Conservation (phyloP, 1,284 basidiomycete genomes). For the Pseudozyma hubeiensis region DNA sequence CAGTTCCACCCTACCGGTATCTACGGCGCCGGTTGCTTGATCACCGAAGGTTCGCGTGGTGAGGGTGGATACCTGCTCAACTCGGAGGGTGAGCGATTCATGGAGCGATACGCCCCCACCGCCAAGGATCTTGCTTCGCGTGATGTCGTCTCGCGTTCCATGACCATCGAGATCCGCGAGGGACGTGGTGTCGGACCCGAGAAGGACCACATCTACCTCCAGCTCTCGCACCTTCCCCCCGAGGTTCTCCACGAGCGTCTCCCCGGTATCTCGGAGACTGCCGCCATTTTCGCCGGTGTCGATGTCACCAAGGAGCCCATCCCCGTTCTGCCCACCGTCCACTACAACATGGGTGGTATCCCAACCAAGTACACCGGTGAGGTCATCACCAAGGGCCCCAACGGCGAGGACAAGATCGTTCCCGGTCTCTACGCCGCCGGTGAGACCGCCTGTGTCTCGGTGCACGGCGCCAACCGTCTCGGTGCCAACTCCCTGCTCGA, state of each 20-base stretch:
- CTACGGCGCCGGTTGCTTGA: slow-evolving; percentile 98
- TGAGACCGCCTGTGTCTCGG: slow-evolving; percentile 98
- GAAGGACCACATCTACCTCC: slow-evolving; percentile 97
- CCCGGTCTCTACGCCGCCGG: slow-evolving; percentile 98
- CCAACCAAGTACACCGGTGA: slow-evolving; percentile 99
- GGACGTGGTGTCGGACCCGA: slow-evolving; percentile 99
- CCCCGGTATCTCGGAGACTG: slow-evolving; percentile 99
- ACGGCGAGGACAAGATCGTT: slow-evolving; percentile 91
- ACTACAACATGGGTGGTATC: slow-evolving; percentile 89
- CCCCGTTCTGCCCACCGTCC: slow-evolving; percentile 72
- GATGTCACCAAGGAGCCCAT: slow-evolving; percentile 98
- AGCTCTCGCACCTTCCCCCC: slow-evolving; percentile 95
- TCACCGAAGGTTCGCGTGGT: slow-evolving; percentile 98
- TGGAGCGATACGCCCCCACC: slow-evolving; percentile 98
- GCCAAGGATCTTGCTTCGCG: slow-evolving; percentile 99
- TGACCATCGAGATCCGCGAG: slow-evolving; percentile 99
- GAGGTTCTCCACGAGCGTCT: slow-evolving; percentile 96
- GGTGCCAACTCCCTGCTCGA: slow-evolving; percentile 99
- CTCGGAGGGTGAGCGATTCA: slow-evolving; percentile 99
- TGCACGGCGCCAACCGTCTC: slow-evolving; percentile 99
- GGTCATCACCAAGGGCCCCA: slow-evolving; percentile 76
- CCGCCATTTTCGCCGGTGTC: slow-evolving; percentile 98
- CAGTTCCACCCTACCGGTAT: slow-evolving; percentile 99
- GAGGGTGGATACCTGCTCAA: slow-evolving; percentile 99
- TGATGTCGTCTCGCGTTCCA: slow-evolving; percentile 98